Evolutionary conservation across 2,329 filamentous ascomycete genomes (phyloP).

Genomic region (Penicillium janthinellum): DNA sequence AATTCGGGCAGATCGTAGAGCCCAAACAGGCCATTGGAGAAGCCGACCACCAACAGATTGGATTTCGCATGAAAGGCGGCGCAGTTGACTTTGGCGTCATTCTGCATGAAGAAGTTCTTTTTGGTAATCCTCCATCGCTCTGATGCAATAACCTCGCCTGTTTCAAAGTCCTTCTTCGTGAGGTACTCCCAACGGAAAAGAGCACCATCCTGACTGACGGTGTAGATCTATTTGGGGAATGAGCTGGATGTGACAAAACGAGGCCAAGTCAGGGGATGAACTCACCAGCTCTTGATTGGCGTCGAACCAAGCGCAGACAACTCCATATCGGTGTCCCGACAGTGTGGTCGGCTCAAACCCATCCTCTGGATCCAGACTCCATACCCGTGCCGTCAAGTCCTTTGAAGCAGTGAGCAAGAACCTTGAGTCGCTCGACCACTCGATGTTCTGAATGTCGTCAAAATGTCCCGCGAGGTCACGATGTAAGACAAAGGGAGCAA

Average conservation of each 20-base stretch:
- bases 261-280: background rate
- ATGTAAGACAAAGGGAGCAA: slow-evolving; percentile 90
- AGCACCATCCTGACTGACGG: slow-evolving; percentile 95
- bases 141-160: slow-evolving; percentile 63
- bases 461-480: slow-evolving; percentile 86
- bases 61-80: slow-evolving; percentile 85
- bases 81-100: slow-evolving; percentile 81
- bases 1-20: slow-evolving; percentile 96
- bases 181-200: slow-evolving; percentile 91
- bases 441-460: slow-evolving; percentile 79
- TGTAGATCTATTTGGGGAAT: slow-evolving; percentile 67
- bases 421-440: slow-evolving; percentile 94
- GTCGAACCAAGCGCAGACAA: slow-evolving; percentile 96
- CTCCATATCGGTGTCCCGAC: slow-evolving; percentile 84
- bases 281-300: slow-evolving; percentile 78
- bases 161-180: slow-evolving; percentile 62
- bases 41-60: slow-evolving; percentile 92
- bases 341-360: slow-evolving; percentile 88
- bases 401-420: slow-evolving; percentile 93
- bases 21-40: slow-evolving; percentile 91
- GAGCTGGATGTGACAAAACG: slow-evolving; percentile 11
- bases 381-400: slow-evolving; percentile 90
- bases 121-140: slow-evolving; percentile 90
- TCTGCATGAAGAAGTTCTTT: slow-evolving; percentile 91
- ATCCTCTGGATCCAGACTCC: slow-evolving; percentile 85